phyloP scores from a whole-genome alignment of 1,284 basidiomycete species.

The Crucibulum cyathiforme region DNA sequence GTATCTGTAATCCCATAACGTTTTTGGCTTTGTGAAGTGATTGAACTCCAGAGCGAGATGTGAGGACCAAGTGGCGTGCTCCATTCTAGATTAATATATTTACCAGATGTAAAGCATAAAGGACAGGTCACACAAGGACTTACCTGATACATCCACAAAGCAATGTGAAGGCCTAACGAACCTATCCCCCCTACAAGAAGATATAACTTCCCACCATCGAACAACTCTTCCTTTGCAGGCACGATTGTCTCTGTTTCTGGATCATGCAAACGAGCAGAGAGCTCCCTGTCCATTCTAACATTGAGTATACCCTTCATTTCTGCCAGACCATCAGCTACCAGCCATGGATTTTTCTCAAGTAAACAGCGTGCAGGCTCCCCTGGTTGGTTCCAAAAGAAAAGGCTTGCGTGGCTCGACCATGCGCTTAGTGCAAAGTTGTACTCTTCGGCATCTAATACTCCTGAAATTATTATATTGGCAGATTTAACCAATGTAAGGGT shows the following conservation, averaged over 20 bases:
- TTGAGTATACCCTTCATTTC: too few relatives aligned
- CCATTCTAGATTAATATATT: background rate
- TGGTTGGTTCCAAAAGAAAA: too few relatives aligned
- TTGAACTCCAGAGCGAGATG: background rate
- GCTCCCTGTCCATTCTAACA: too few relatives aligned
- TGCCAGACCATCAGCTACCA: too few relatives aligned
- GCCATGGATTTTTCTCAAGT: too few relatives aligned
- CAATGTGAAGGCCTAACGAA: background rate
- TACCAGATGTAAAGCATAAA: background rate
- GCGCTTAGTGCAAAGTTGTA: too few relatives aligned
- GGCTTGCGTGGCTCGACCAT: too few relatives aligned
- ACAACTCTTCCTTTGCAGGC: background rate
- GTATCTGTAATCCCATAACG: background rate
- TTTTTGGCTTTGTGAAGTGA: background rate
- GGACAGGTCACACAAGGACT: background rate
- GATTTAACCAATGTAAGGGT: too few relatives aligned
- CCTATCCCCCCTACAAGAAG: background rate
- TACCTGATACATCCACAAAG: background rate
- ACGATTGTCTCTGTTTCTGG: background rate
- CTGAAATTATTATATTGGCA: too few relatives aligned
- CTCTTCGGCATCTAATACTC: too few relatives aligned
- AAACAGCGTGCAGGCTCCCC: too few relatives aligned
- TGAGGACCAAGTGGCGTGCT: background rate
- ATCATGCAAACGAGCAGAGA: background rate
- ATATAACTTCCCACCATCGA: background rate